Evolutionary conservation across 2,329 filamentous ascomycete species (phyloP).

Genomic region (Botryotinia narcissicola): DNA sequence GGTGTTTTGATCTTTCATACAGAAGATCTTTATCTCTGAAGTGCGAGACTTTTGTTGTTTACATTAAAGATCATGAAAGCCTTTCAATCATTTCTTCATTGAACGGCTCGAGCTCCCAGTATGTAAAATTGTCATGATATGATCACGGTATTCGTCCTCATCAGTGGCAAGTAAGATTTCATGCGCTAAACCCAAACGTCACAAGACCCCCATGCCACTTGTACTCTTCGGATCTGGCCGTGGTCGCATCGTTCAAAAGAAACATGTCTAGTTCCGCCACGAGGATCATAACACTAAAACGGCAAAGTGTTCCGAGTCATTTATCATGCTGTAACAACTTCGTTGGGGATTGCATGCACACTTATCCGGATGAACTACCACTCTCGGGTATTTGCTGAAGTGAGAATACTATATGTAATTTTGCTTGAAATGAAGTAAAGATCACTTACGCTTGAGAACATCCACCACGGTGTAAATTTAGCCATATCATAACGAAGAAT

Average conservation of each 20-base stretch:
- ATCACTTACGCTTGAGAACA: background rate
- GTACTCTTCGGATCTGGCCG: background rate
- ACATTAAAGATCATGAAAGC: background rate
- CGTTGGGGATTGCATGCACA: background rate
- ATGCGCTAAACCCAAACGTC: background rate
- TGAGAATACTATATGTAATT: background rate
- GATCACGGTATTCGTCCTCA: background rate
- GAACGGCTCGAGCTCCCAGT: background rate
- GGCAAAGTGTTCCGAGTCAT: background rate
- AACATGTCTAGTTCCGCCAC: background rate
- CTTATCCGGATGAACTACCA: background rate
- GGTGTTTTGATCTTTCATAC: background rate
- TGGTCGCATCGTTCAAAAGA: fast-evolving
- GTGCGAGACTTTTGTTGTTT: background rate
- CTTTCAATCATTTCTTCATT: background rate
- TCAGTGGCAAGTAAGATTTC: fast-evolving
- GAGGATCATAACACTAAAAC: background rate
- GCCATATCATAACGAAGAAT: background rate
- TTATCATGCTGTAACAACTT: background rate
- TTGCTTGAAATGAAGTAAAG: fast-evolving
- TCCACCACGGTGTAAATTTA: background rate
- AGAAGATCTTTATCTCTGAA: background rate
- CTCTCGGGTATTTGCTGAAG: background rate
- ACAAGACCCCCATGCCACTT: fast-evolving
- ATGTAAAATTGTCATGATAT: fast-evolving